Percentiles rank a stretch among this genome's conserved stretches.
Evolutionary conservation across 1,284 basidiomycete genomes (phyloP).

Genomic region (Bondarzewia mesenterica): DNA sequence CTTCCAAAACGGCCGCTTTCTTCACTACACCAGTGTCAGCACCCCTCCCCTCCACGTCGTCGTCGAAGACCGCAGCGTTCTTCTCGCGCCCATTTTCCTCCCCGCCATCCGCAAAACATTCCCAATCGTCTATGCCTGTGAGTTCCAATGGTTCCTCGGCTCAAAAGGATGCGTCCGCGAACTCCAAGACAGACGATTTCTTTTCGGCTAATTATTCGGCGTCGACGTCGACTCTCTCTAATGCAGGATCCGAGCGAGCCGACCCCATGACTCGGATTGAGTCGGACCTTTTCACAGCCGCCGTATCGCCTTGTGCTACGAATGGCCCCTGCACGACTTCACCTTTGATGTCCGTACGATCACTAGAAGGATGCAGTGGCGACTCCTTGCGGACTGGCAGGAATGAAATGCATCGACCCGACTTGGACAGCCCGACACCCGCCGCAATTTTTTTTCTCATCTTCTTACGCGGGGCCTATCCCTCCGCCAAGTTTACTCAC

Average conservation of each 20-base stretch:
- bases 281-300: no score
- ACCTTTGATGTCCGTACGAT: no score
- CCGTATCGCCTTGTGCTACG: no score
- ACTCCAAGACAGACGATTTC: constrained; percentile 3
- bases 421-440: background rate
- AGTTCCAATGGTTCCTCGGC: background rate
- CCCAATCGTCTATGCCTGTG: background rate
- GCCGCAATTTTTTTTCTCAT: background rate
- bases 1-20: background rate
- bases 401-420: background rate
- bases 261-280: no score
- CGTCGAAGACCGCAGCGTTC: constrained; percentile 11
- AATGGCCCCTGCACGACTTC: no score
- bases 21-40: background rate
- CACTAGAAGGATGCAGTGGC: no score
- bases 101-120: background rate
- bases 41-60: background rate
- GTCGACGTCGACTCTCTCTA: no score
- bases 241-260: no score
- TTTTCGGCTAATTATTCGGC: constrained; percentile 1
- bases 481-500: background rate
- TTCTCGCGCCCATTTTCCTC: constrained; percentile 8
- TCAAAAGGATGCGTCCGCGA: background rate
- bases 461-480: background rate
- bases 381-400: background rate